These are phyloP conservation scores for Cystobasidium pallidum DNA, from an alignment of 1,284 basidiomycete species.

Conservation along the genomic window DNA sequence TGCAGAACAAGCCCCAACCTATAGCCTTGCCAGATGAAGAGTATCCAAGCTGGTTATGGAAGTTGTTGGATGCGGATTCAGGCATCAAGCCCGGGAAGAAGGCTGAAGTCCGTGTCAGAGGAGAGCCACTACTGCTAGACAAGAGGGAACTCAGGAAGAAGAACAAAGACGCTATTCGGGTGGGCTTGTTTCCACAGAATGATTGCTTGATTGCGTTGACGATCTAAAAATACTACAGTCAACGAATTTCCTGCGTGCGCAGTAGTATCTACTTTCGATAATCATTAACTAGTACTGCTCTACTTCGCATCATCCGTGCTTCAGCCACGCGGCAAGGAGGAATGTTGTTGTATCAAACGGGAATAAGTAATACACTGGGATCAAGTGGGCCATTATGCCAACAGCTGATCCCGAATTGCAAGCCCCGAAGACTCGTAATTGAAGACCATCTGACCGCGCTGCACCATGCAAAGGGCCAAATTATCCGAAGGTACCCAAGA, in stretches of 20 bases:
- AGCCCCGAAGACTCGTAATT: too few species aligned
- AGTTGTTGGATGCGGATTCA: constrained; percentile 60
- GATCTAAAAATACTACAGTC: too few species aligned
- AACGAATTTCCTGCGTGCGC: constrained; percentile 41
- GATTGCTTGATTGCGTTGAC: too few species aligned
- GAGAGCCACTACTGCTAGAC: constrained; percentile 60
- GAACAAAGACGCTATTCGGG: constrained; percentile 69
- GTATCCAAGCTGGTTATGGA: constrained; percentile 91
- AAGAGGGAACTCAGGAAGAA: constrained; percentile 65
- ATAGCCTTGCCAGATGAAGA: constrained; percentile 78
- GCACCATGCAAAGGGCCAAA: too few species aligned
- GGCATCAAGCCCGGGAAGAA: constrained; percentile 60
- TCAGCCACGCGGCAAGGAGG: not conserved
- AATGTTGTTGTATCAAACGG: constrained; percentile 5
- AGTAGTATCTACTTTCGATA: too few species aligned
- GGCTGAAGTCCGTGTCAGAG: constrained; percentile 72
- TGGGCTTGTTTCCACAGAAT: constrained; percentile 55
- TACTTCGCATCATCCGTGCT: too few species aligned
- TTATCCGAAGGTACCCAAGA: too few species aligned
- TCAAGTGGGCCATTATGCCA: too few species aligned
- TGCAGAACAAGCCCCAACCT: constrained; percentile 80
- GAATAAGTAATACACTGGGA: too few species aligned
- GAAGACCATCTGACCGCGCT: too few species aligned
- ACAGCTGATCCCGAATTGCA: too few species aligned
- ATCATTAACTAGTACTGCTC: too few species aligned